Percentiles rank a stretch among this genome's conserved stretches.
phyloP scores from a whole-genome alignment of 495 filamentous ascomycete species.

The Physcia stellaris region DNA sequence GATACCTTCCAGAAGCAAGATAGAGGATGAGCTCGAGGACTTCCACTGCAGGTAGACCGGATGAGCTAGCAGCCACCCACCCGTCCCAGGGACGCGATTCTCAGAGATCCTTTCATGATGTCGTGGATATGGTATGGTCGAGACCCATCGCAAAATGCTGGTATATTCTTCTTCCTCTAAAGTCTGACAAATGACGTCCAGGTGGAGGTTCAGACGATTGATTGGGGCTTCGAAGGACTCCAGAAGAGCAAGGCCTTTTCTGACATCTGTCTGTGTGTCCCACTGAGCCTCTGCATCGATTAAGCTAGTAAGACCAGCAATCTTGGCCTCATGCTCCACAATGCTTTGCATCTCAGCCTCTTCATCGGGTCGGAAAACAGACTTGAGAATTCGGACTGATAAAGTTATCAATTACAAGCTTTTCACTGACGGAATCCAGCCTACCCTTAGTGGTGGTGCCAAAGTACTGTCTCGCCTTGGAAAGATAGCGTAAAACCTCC shows the following conservation, averaged over 20 bases:
- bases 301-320: background rate
- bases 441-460: background rate
- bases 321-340: background rate
- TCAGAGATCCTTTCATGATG: conserved; percentile 3
- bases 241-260: background rate
- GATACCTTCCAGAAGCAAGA: conserved; percentile 2
- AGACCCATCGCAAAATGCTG: conserved; percentile 4
- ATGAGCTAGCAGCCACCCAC: conserved; percentile 5
- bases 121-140: conserved; percentile 1
- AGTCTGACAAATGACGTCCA: background rate
- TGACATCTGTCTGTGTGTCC: background rate
- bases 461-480: conserved; percentile 1
- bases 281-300: background rate
- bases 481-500: conserved; percentile 10
- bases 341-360: background rate
- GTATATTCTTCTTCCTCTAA: background rate
- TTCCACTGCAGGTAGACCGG: background rate
- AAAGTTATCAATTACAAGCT: background rate
- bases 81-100: conserved; percentile 1
- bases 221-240: conserved; percentile 3
- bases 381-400: no score
- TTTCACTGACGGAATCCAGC: background rate
- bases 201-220: conserved; percentile 1
- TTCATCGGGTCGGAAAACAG: background rate
- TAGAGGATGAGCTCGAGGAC: background rate